Evolutionary conservation across 768 basidiomycete species (phyloP).

Genomic region (Strobilomyces dryophilus): DNA sequence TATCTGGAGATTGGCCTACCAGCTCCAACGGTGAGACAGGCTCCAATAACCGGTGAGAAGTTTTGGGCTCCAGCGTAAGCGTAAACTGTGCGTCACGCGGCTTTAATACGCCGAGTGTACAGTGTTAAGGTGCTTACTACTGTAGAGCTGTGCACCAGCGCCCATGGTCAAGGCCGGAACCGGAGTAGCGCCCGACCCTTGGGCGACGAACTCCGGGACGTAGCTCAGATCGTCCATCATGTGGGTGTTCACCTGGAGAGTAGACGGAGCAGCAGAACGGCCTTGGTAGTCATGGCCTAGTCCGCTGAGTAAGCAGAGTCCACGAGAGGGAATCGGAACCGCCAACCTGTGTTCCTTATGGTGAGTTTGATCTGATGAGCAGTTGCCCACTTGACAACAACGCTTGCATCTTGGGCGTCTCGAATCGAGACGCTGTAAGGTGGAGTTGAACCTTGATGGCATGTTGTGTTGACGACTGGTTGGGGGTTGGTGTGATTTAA

Average conservation of each 20-base stretch:
- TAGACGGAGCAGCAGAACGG: conserved; percentile 23
- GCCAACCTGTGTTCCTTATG: conserved; percentile 20
- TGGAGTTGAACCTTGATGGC: conserved; percentile 19
- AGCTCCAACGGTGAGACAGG: conserved; percentile 20
- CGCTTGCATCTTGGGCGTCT: conserved; percentile 19
- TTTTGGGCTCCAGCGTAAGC: conserved; percentile 9
- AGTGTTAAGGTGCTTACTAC: conserved; percentile 3
- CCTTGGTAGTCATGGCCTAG: conserved; percentile 22
- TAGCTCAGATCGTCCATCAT: conserved; percentile 11
- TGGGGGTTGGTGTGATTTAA: conserved; percentile 20
- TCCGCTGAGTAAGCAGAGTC: neutral
- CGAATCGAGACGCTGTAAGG: conserved; percentile 18
- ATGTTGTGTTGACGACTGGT: conserved; percentile 3
- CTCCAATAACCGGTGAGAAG: conserved; percentile 15
- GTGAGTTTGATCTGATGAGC: conserved; percentile 18
- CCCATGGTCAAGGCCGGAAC: conserved; percentile 19
- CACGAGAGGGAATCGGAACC: neutral
- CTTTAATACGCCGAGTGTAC: neutral
- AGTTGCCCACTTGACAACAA: conserved; percentile 18
- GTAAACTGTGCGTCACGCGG: conserved; percentile 13
- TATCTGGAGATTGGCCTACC: neutral
- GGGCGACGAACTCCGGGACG: conserved; percentile 14
- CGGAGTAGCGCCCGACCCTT: conserved; percentile 11
- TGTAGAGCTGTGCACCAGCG: conserved; percentile 14
- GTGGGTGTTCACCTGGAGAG: conserved; percentile 24